Conservation (phyloP, 345 rosid genomes). For the Hibiscus trionum region DNA sequence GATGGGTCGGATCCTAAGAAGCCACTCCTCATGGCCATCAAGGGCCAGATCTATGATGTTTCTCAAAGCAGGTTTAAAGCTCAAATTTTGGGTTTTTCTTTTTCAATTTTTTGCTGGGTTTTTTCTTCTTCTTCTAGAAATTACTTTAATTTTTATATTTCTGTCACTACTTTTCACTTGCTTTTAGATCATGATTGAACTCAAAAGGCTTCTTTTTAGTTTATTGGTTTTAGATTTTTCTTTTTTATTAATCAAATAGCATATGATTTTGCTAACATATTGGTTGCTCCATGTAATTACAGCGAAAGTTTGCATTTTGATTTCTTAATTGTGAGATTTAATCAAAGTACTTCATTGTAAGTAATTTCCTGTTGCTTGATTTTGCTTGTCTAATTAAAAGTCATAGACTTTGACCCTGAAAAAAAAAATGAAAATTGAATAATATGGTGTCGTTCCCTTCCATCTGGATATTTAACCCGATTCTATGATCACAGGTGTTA, state of each 20-base stretch:
- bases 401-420: not conserved
- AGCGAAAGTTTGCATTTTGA: not conserved
- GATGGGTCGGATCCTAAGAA: slow-evolving; percentile 78
- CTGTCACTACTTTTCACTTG: not conserved
- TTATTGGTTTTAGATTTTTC: not conserved
- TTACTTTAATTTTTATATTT: not conserved
- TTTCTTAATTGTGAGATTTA: not conserved
- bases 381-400: not conserved
- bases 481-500: not conserved
- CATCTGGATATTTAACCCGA: not conserved
- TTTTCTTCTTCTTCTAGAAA: not conserved
- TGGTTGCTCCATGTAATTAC: not conserved
- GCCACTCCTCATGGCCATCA: slow-evolving; percentile 96
- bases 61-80: slow-evolving; percentile 76
- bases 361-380: not conserved
- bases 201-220: slow-evolving; percentile 1
- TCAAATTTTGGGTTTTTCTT: no score
- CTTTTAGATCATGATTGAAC: not conserved
- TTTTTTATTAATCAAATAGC: not conserved
- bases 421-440: not conserved
- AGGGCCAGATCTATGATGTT: slow-evolving; percentile 99
- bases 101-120: not conserved
- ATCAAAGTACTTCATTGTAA: not conserved
- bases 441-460: not conserved
- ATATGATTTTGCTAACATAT: not conserved